Evolutionary conservation across 495 filamentous ascomycete genomes (phyloP), one percentile per base, ranked within the genome.

Genomic region (Xylaria nigripes): DNA sequence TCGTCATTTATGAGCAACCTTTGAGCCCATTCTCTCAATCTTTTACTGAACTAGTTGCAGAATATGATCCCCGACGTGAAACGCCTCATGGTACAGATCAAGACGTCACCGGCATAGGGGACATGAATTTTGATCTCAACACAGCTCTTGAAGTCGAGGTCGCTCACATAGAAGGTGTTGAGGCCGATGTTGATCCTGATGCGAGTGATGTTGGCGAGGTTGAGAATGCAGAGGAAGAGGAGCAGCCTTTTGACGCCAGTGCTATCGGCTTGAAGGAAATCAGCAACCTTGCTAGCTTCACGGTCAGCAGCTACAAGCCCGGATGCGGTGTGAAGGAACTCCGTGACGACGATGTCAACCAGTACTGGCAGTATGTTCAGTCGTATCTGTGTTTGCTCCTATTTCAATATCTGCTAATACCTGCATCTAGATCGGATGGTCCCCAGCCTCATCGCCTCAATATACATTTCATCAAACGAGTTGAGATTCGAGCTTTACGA

Each of bases 401-500:
- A 8, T 38, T 22, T 16, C 29, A n/a, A 16, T 30, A 12, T 30
- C 32, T 43, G 21, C 57, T 65, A 16, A 67, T 13, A 10, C n/a
- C 50, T 30, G 15, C 32, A 23, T 22, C 36, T 42, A 82, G 81
- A 69, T 95, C 89, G 15, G 94, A 97, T 68, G 94, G 93, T 1
- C 90, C 92, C 5, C 93, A 98, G 62, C 93, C 93, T 13, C 93
- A 98, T 58, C 81, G 83, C n/a, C 79, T 98, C 22, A 95, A 87
- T 32, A 83, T 96, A 16, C 92, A 97, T 69, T 98, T 98, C 71
- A 86, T 93, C 72, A 94, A 95, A 64, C 78, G 90, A 7, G 93
- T 96, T 44, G 83, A 83, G 46, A 86, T 98, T 48, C 84, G 86
- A 6, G 79, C 80, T 15, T 83, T 98, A 25, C 78, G 92, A 13